Base-by-base conservation (phyloP, 129 eudicot species). In the Artemisia tridentata region DNA sequence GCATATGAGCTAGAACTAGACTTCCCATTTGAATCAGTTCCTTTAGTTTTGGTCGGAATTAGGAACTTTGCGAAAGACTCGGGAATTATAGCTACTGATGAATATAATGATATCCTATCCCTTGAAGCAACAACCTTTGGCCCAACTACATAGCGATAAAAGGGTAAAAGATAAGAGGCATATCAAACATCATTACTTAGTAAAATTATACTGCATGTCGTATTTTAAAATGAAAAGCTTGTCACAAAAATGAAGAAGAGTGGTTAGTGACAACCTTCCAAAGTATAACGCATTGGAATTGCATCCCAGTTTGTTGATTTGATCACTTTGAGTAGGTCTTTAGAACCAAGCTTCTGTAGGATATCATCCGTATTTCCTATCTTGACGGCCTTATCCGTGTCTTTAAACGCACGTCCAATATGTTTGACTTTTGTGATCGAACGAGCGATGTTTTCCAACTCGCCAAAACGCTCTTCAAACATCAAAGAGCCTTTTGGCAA, bases 21-120 rank as follows among this genome's bases (percentile, higher is more conserved):
- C 38, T 83, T 88, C 72, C 75, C 87, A 63, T 80, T 84, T 50
- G 76, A 83, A 85, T 72, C 78, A 67, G 60, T 20, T 95, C 82
- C 25, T 23, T 23, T 23, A 23, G 25, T 23, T 23, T 23, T 23
- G 25, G 25, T 2, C 25, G 25, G 25, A 82, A 85, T 73, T 63
- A 85, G 74, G 60, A 89, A 83, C 86, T 80, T 89, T 63, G 91
- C 95, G 45, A 86, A 75, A 45, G 85, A 88, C 77, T 75, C 80
- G 63, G 84, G 75, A 75, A 86, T 84, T 73, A 67, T 73, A 84
- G 69, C 63, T 71, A 83, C 74, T 50, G 83, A 67, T 68, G 68
- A 23, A 23, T 23, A 23, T 23, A 23, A 23, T 23, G 25, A 23
- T 23, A 0, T 52, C 21, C 61, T 65, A 27, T 66, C 65, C 72